These are phyloP conservation scores for Talaromyces sp. DNA, from an alignment of 2,329 filamentous ascomycete species.

Conservation along the genomic window DNA sequence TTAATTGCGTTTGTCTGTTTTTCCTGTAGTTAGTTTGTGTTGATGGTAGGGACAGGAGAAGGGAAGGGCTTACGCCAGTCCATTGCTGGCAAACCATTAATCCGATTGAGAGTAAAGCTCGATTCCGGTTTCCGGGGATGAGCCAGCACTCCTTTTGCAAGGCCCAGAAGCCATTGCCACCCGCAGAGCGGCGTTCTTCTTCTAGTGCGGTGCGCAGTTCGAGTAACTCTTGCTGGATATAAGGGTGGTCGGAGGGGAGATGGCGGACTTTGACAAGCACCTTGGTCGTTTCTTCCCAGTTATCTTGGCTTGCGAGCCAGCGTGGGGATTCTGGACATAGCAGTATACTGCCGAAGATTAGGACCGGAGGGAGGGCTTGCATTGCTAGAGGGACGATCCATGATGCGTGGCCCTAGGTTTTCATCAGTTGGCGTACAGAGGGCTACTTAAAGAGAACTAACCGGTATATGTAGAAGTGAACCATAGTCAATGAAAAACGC, in stretches of 20 bases:
- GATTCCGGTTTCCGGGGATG: slow-evolving; percentile 7
- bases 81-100: slow-evolving; percentile 55
- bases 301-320: slow-evolving; percentile 63
- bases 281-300: slow-evolving; percentile 60
- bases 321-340: slow-evolving; percentile 63
- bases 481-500: slow-evolving; percentile 47
- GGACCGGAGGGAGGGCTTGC: slow-evolving; percentile 61
- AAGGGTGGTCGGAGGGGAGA: slow-evolving; percentile 50
- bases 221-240: slow-evolving; percentile 50
- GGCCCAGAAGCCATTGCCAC: slow-evolving; percentile 33
- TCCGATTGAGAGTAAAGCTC: slow-evolving; percentile 46
- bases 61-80: slow-evolving; percentile 60
- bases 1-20: slow-evolving; percentile 56
- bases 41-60: slow-evolving; percentile 62
- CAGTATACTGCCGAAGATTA: slow-evolving; percentile 16
- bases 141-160: slow-evolving; percentile 36
- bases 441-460: slow-evolving; percentile 30
- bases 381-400: slow-evolving; percentile 63
- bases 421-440: background rate
- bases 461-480: slow-evolving; percentile 48
- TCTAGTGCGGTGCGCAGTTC: slow-evolving; percentile 42
- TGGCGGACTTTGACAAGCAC: slow-evolving; percentile 57
- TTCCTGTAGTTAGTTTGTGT: slow-evolving; percentile 22
- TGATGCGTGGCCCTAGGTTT: slow-evolving; percentile 37
- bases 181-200: slow-evolving; percentile 9